phyloP scores from a whole-genome alignment of 495 filamentous ascomycete species.

The Opeltia flavorubescens region DNA sequence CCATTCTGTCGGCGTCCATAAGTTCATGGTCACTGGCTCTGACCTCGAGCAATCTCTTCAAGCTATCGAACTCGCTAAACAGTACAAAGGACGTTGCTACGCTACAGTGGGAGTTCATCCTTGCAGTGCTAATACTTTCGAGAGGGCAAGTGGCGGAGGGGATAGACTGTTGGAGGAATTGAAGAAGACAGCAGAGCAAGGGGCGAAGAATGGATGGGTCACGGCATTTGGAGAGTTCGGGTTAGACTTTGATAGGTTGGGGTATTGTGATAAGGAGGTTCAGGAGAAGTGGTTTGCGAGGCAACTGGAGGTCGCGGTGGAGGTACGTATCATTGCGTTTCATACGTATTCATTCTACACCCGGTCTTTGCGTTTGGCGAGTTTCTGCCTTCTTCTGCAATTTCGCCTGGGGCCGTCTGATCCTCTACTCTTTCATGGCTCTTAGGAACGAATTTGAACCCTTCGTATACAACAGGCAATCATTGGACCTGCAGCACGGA shows the following conservation, averaged over 20 bases:
- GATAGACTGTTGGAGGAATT: slow-evolving; percentile 45
- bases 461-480: no score
- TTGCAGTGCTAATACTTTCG: slow-evolving; percentile 59
- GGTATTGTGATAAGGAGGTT: slow-evolving; percentile 56
- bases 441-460: no score
- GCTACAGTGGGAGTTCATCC: slow-evolving; percentile 89
- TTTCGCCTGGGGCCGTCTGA: no score
- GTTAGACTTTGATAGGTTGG: slow-evolving; percentile 86
- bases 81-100: slow-evolving; percentile 68
- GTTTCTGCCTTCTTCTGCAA: no score
- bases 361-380: no score
- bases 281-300: slow-evolving; percentile 75
- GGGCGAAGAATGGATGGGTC: slow-evolving; percentile 33
- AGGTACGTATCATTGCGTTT: slow-evolving; percentile 24
- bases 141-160: slow-evolving; percentile 10
- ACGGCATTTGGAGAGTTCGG: slow-evolving; percentile 93
- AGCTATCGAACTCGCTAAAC: slow-evolving; percentile 57
- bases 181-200: slow-evolving; percentile 35
- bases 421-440: no score
- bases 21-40: slow-evolving; percentile 90
- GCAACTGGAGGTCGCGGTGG: slow-evolving; percentile 65
- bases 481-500: no score
- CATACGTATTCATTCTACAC: background rate
- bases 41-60: slow-evolving; percentile 62
- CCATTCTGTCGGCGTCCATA: slow-evolving; percentile 59